Conservation (phyloP, 2,329 filamentous ascomycete species). For the Pochonia chlamydosporia region DNA sequence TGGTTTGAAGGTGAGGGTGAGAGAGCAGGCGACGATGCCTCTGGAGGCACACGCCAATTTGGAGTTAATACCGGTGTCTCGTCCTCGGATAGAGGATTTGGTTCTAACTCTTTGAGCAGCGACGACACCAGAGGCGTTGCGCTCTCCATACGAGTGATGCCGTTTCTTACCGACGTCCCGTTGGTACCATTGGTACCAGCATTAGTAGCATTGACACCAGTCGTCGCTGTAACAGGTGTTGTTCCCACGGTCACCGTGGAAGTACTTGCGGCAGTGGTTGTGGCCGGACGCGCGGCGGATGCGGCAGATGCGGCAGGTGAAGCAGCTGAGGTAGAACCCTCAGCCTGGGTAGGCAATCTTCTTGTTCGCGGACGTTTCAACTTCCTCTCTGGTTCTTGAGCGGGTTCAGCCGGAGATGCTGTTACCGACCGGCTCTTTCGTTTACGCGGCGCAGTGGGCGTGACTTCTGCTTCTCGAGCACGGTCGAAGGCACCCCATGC, state of each 20-base stretch:
- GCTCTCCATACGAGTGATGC: slow-evolving; percentile 26
- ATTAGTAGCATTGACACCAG: no score
- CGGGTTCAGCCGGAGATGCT: slow-evolving; percentile 62
- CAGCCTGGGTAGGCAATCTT: slow-evolving; percentile 46
- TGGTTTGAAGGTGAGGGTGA: slow-evolving; percentile 60
- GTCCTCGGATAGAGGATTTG: slow-evolving; percentile 52
- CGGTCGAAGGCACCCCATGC: slow-evolving; percentile 91
- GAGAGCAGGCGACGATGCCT: slow-evolving; percentile 54
- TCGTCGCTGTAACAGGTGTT: neutral
- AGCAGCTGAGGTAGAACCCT: slow-evolving; percentile 38
- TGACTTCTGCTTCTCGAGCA: slow-evolving; percentile 62
- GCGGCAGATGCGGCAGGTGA: slow-evolving; percentile 23
- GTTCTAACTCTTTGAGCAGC: slow-evolving; percentile 81
- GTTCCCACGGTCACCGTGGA: no score
- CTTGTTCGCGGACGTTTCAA: slow-evolving; percentile 82
- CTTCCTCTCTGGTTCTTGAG: slow-evolving; percentile 70
- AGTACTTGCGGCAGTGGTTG: slow-evolving; percentile 4
- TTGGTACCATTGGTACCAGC: neutral
- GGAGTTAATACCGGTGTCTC: slow-evolving; percentile 30
- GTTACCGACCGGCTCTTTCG: slow-evolving; percentile 67
- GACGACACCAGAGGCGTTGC: slow-evolving; percentile 81
- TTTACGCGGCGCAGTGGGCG: slow-evolving; percentile 54
- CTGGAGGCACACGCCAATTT: slow-evolving; percentile 24
- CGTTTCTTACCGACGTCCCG: slow-evolving; percentile 16
- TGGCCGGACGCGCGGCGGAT: slow-evolving; percentile 17